phyloP scores from a whole-genome alignment of 176 grass and related monocot species.

The Aechmea fasciata region DNA sequence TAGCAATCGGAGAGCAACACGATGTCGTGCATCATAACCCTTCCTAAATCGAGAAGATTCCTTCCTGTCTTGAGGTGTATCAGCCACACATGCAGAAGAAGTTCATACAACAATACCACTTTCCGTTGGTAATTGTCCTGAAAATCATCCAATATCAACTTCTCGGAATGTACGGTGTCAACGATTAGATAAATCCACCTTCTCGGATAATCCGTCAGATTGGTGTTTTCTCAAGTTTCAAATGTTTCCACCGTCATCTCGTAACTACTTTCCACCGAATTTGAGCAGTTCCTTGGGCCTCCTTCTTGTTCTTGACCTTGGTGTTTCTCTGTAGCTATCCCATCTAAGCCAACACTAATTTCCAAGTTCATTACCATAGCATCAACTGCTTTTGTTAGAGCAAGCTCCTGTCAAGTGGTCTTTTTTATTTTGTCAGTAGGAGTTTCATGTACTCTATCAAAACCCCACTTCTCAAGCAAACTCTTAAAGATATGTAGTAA shows the following conservation, averaged over 20 bases:
- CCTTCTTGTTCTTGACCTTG: not conserved
- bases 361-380: conserved; percentile 76
- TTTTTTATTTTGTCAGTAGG: too few species aligned
- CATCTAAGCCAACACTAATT: not conserved
- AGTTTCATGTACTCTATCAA: too few species aligned
- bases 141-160: conserved; percentile 22
- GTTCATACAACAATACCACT: conserved; percentile 69
- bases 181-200: conserved; percentile 3
- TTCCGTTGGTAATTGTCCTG: conserved; percentile 52
- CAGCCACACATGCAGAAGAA: conserved; percentile 95
- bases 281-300: not conserved
- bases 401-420: conserved; percentile 77
- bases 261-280: not conserved
- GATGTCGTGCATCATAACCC: conserved; percentile 95
- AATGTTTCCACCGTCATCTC: not conserved
- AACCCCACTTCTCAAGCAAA: too few species aligned
- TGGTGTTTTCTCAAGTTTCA: conserved; percentile 13
- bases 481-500: too few species aligned
- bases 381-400: conserved; percentile 71
- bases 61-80: conserved; percentile 45
- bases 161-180: conserved; percentile 4
- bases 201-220: conserved; percentile 4
- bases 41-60: conserved; percentile 50
- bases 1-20: conserved; percentile 69
- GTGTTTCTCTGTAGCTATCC: conserved; percentile 14